Evolutionary conservation across 2,329 filamentous ascomycete genomes (phyloP).

Genomic region (Xylariaceae sp.): DNA sequence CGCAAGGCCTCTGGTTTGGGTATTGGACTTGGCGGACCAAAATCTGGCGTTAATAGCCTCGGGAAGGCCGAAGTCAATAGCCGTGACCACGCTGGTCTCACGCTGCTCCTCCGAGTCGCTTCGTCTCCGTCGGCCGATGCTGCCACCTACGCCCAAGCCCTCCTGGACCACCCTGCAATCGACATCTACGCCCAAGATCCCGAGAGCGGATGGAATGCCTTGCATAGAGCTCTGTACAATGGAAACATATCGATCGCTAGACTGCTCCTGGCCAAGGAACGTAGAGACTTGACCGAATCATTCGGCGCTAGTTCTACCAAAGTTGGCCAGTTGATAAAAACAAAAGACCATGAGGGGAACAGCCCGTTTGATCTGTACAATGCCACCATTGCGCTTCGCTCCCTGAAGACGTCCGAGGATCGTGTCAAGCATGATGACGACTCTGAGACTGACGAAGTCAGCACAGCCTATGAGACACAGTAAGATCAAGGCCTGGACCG

Average conservation of each 20-base stretch:
- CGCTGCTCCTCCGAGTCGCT: conserved; percentile 76
- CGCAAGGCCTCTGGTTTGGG: conserved; percentile 49
- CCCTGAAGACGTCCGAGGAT: conserved; percentile 41
- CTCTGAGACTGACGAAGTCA: conserved; percentile 51
- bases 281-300: conserved; percentile 56
- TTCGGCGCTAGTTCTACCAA: conserved; percentile 54
- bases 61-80: conserved; percentile 71
- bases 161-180: conserved; percentile 75
- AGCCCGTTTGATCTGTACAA: conserved; percentile 92
- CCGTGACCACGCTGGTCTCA: conserved; percentile 75
- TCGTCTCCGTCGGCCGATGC: conserved; percentile 68
- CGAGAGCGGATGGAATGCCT: conserved; percentile 92
- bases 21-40: conserved; percentile 38
- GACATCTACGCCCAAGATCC: conserved; percentile 83
- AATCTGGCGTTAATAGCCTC: conserved; percentile 39
- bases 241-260: conserved; percentile 85
- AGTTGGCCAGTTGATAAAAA: conserved; percentile 76
- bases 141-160: conserved; percentile 66
- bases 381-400: conserved; percentile 75
- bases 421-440: conserved; percentile 40
- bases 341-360: conserved; percentile 91
- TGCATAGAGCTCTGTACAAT: conserved; percentile 85
- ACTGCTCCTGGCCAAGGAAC: conserved; percentile 72
- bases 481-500: conserved; percentile 18
- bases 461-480: conserved; percentile 25